These are phyloP conservation scores for Mycena filopes DNA, from an alignment of 768 basidiomycete species.

Conservation along the genomic window DNA sequence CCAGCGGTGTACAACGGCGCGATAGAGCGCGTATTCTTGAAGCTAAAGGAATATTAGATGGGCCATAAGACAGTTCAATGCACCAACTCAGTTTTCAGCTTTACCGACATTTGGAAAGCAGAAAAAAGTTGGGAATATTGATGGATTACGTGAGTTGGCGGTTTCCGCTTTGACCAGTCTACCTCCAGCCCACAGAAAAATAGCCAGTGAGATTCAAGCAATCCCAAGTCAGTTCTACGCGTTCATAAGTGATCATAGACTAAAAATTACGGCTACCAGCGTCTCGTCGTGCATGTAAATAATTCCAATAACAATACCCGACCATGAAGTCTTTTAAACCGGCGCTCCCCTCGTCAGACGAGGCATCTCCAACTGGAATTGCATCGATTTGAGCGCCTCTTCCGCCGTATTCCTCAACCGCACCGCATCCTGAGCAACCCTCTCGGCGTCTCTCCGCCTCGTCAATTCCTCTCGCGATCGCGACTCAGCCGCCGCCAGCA, in stretches of 20 bases:
- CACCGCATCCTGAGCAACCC: slow-evolving; percentile 59
- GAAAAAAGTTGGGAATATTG: slow-evolving; percentile 1
- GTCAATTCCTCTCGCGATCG: slow-evolving; percentile 70
- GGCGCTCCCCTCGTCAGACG: slow-evolving; percentile 15
- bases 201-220: not conserved
- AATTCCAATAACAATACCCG: slow-evolving; percentile 26
- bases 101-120: slow-evolving; percentile 49
- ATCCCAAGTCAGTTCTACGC: not conserved
- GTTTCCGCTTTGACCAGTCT: slow-evolving; percentile 17
- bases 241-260: not conserved
- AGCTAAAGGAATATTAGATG: slow-evolving; percentile 57
- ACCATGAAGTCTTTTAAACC: slow-evolving; percentile 4
- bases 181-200: not conserved
- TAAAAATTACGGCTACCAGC: not conserved
- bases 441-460: slow-evolving; percentile 69
- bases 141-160: not conserved
- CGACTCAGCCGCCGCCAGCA: slow-evolving; percentile 64
- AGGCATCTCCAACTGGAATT: slow-evolving; percentile 34
- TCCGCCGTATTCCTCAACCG: slow-evolving; percentile 61
- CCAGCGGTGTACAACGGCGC: slow-evolving; percentile 91
- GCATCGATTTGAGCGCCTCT: slow-evolving; percentile 53
- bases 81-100: slow-evolving; percentile 72
- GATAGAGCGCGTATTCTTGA: slow-evolving; percentile 78
- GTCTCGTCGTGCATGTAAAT: slow-evolving; percentile 19
- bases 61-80: not conserved